Evolutionary conservation across 2,329 filamentous ascomycete genomes (phyloP), one percentile per base, ranked within the genome.

Genomic region (Sarocladium brachiariae): DNA sequence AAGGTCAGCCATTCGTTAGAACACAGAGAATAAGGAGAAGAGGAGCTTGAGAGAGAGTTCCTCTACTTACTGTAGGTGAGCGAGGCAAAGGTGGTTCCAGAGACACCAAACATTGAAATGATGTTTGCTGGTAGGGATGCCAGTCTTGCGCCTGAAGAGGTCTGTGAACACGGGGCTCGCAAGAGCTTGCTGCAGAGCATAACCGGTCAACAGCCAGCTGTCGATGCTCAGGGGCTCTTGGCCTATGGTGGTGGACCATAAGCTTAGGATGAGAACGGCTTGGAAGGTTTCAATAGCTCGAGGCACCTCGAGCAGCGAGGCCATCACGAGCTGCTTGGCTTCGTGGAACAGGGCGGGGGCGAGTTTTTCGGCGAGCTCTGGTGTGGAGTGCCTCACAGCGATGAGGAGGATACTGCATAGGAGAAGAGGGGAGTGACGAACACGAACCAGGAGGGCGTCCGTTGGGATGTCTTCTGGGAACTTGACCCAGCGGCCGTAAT

Each of bases 71-170:
- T 63, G 61, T 10, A 63, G 56, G 41, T 63, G 61, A 0, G 57
- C 61, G 0, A 63, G 39, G 14, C 55, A 59, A 0, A 63, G 46
- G 27, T 63, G 61, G 16, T 63, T 63, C 61, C 61, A 63, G 4
- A 63, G 31, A 16, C 54, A 62, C 54, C 55, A 57, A 1, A 48
- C 39, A 31, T 62, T 57, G 3, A 57, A 9, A 7, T 54, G 7
- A 0, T 9, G 24, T 2, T 9, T 13, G 6, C 16, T 47, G 10
- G 27, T 2, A n/a, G 5, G 8, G 37, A 25, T 11, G 14, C 9
- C 1, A 34, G 11, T 1, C 41, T 19, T 1, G 48, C 8, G 24
- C n/a, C 43, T 24, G 11, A 37, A 19, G 4, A 57, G 11, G 2
- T 54, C 49, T 3, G 43, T 37, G 24, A 62, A 63, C 2, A 56